Conservation (phyloP, 352 stramenopile species). For the Pythium rhizo-oryzae region DNA sequence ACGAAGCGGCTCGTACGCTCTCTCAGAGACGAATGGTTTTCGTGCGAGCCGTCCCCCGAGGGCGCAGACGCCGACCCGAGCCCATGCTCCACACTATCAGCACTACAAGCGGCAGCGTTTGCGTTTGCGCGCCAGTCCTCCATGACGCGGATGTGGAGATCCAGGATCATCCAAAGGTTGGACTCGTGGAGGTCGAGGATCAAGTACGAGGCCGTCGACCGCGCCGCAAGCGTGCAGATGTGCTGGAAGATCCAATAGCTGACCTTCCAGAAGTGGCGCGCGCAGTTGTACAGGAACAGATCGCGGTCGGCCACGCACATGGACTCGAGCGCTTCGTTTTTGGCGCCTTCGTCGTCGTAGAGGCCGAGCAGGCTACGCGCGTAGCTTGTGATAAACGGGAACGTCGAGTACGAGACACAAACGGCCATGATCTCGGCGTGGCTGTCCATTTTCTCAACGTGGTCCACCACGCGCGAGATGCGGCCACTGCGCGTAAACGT, state of each 20-base stretch:
- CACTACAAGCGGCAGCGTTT: not conserved
- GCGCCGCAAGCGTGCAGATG: slow-evolving; percentile 74
- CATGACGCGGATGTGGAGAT: slow-evolving; percentile 72
- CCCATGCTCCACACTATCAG: not conserved
- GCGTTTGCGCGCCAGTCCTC: slow-evolving; percentile 48
- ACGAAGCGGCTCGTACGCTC: slow-evolving; percentile 62
- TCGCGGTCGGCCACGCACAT: slow-evolving; percentile 59
- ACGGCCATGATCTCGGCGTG: slow-evolving; percentile 74
- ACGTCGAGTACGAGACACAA: slow-evolving; percentile 81
- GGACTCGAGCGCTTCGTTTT: slow-evolving; percentile 58
- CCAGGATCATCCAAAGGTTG: slow-evolving; percentile 82
- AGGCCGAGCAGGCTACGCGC: slow-evolving; percentile 70
- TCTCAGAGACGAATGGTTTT: slow-evolving; percentile 23
- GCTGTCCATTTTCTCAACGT: slow-evolving; percentile 72
- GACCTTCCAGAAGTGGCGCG: slow-evolving; percentile 75
- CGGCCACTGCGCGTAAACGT: slow-evolving; percentile 68
- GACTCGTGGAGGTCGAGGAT: slow-evolving; percentile 82
- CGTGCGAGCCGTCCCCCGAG: slow-evolving; percentile 19
- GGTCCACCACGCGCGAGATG: slow-evolving; percentile 52
- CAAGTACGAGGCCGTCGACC: slow-evolving; percentile 77
- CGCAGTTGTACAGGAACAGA: slow-evolving; percentile 66
- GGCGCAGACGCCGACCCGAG: not conserved
- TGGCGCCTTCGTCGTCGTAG: slow-evolving; percentile 68
- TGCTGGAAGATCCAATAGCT: slow-evolving; percentile 82
- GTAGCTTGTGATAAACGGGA: slow-evolving; percentile 87